Evolutionary conservation across 2,329 filamentous ascomycete species (phyloP), one percentile per base, ranked within the genome.

Genomic region (Calonectria leucothoes): DNA sequence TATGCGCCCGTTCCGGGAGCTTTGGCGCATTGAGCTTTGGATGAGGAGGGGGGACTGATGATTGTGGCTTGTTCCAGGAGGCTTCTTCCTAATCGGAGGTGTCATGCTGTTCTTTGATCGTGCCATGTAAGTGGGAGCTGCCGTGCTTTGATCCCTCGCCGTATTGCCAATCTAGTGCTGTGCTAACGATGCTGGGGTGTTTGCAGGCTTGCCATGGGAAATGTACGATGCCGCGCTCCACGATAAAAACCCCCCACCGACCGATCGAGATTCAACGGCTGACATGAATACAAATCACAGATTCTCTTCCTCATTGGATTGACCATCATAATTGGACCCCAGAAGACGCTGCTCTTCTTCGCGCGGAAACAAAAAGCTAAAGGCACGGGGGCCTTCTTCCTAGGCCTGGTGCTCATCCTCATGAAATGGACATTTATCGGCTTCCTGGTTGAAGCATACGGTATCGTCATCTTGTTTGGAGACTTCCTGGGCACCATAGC

Each of bases 71-170:
- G 33, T 25, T 74, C 65, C 83, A 98, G 96, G 96, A 85, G 95
- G 94, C 78, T 93, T 98, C 88, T 99, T 99, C 89, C 91, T 99
- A 71, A 91, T 98, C 83, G 94, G 95, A 82, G 97, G 97, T 74
- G 95, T 99, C 12, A 90, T 99, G 86, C 91, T 99, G 86, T 98
- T 99, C 88, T 99, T 99, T 88, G 97, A 99, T 86, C 92, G 97
- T 77, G 95, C 97, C 82, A 96, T 98, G 95, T 96, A 88, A 82
- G 93, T 88, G 12, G 29, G 20, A 25, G 37, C 59, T 25, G 71
- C 65, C 45, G 59, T 59, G 31, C 6, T 23, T 6, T 55, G 37
- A 66, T 59, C 74, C 15, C 35, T 25, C 37, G n/a, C 6, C 85
- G 91, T 98, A 25, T 39, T 15, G 31, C 17, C n/a, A 23, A 27